phyloP scores from a whole-genome alignment of 192 early-diverging fungal genomes.

The Podila epigama region DNA sequence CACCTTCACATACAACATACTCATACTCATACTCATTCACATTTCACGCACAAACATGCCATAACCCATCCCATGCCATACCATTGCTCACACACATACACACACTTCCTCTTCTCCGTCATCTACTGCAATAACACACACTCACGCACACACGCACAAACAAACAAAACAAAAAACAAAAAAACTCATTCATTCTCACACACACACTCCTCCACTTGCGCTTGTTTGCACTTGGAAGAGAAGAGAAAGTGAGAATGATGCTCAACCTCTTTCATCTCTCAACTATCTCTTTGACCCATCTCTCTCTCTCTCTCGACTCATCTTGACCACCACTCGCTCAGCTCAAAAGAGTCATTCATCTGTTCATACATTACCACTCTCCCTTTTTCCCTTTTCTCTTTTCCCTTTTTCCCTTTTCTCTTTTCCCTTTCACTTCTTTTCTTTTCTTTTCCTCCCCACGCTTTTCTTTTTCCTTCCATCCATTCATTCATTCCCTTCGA shows the following conservation, averaged over 20 bases:
- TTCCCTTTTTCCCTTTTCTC: neutral
- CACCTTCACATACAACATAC: too few species aligned
- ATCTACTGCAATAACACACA: too few species aligned
- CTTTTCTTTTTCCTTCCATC: neutral
- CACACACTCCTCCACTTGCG: neutral
- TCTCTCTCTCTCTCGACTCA: slow-evolving; percentile 1
- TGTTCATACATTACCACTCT: neutral
- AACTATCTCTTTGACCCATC: neutral
- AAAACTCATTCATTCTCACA: too few species aligned
- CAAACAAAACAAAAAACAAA: too few species aligned
- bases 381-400: neutral
- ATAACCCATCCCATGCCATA: neutral
- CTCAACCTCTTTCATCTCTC: neutral
- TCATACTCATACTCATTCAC: too few species aligned
- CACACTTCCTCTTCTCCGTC: neutral
- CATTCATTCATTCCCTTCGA: neutral
- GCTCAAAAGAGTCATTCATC: neutral
- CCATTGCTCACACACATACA: neutral
- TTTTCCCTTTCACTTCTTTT: neutral
- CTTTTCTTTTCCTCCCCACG: neutral
- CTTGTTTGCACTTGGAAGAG: neutral
- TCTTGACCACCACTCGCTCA: neutral
- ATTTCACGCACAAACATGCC: neutral
- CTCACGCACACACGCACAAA: neutral
- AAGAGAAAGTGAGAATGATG: too few species aligned